Conservation (phyloP, 2,329 filamentous ascomycete genomes). For the Lomentospora prolificans region DNA sequence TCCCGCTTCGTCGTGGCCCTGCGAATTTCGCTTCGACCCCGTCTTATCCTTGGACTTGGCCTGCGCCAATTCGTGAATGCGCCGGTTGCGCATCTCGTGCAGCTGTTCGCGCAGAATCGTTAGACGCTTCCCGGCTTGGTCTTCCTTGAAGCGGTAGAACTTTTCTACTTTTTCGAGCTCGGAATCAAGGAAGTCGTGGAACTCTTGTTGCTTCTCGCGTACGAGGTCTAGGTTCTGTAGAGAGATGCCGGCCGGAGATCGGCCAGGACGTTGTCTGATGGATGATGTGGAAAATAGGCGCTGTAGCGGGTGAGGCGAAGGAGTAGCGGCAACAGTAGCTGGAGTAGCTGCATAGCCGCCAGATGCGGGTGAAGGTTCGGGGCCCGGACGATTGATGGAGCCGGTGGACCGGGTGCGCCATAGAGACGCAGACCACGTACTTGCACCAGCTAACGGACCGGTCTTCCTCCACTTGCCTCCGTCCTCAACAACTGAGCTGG, state of each 20-base stretch:
- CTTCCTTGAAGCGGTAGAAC: constrained; percentile 83
- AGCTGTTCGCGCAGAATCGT: constrained; percentile 68
- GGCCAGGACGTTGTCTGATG: constrained; percentile 17
- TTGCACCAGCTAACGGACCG: background rate
- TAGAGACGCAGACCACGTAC: background rate
- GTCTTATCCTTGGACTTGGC: constrained; percentile 23
- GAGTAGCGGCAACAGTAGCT: constrained; percentile 11
- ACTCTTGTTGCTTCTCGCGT: constrained; percentile 68
- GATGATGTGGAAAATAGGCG: constrained; percentile 24
- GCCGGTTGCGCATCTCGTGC: constrained; percentile 82
- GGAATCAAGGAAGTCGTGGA: constrained; percentile 72
- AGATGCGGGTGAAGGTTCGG: background rate
- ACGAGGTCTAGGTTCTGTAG: constrained; percentile 48
- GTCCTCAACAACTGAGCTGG: background rate
- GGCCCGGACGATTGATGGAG: background rate
- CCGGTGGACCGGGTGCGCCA: background rate
- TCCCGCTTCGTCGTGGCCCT: background rate
- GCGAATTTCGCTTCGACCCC: constrained; percentile 2
- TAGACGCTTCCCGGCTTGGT: constrained; percentile 68
- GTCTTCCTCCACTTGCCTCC: background rate
- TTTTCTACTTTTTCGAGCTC: constrained; percentile 86
- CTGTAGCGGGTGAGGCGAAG: constrained; percentile 19
- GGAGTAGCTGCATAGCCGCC: background rate
- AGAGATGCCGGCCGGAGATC: constrained; percentile 30
- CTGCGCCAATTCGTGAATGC: constrained; percentile 59